These are phyloP conservation scores for Pestalotiopsis sp. DNA, from an alignment of 2,329 filamentous ascomycete genomes.

Conservation along the genomic window DNA sequence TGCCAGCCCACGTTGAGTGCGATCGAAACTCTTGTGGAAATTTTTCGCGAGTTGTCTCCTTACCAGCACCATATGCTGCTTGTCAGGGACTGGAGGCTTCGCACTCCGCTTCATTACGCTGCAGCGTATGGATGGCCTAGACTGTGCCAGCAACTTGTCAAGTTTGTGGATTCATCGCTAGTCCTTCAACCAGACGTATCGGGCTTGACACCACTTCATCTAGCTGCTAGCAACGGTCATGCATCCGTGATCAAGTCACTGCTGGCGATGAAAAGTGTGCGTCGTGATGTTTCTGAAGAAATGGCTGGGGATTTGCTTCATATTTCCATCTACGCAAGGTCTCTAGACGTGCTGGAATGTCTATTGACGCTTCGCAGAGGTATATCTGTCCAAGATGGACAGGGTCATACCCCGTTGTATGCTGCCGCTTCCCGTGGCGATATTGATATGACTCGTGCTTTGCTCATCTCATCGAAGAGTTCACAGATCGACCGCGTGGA, in stretches of 20 bases:
- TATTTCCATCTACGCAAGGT: constrained; percentile 4
- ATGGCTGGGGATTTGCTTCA: constrained; percentile 6
- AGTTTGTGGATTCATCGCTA: constrained; percentile 11
- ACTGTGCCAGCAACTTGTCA: constrained; percentile 11
- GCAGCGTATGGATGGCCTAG: constrained; percentile 9
- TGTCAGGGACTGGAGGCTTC: constrained; percentile 13
- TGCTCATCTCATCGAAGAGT: neutral
- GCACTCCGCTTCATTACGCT: constrained; percentile 14
- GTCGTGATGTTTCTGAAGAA: neutral
- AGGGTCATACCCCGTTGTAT: constrained; percentile 8
- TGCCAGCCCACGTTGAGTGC: neutral
- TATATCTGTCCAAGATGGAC: neutral
- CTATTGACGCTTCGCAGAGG: constrained; percentile 10
- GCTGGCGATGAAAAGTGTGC: neutral
- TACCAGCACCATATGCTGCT: constrained; percentile 15
- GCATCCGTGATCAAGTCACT: constrained; percentile 1
- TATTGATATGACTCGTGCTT: neutral
- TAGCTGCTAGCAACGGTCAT: constrained; percentile 8
- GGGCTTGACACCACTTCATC: constrained; percentile 8
- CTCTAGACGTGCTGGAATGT: neutral
- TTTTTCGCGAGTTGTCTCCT: constrained; percentile 12
- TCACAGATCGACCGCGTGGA: constrained; percentile 2
- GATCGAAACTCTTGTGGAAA: neutral
- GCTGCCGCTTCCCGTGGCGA: constrained; percentile 4
- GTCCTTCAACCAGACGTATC: constrained; percentile 6